Base-by-base conservation (phyloP, 2,329 filamentous ascomycete genomes). In the Leptosphaerulina australis region DNA sequence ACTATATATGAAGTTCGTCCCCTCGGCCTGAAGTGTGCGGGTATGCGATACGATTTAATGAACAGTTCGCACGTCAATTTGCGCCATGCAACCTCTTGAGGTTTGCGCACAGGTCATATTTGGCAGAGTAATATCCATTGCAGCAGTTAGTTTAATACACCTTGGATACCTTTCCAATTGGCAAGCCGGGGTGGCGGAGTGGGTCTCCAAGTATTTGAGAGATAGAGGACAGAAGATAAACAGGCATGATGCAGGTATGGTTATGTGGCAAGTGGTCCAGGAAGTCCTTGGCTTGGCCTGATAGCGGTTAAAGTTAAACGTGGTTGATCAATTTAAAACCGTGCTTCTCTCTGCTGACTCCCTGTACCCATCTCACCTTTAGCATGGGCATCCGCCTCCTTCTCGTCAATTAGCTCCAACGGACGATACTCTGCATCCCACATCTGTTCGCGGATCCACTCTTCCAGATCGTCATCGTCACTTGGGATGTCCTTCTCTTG, bases 371-470 rank as follows among this genome's bases (percentile, higher is more conserved):
- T 67, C 70, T 86, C 80, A 0, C 83, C 84, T 69, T 73, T 85
- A 0, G 86, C 86, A 56, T 78, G 73, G n/a, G 83, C 76, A 37
- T 77, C 81, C 1, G 85, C 85, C 0, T 67, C 69, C 4, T 75
- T 71, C 21, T 76, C 72, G 15, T 58, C 74, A 4, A 90, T 84
- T 26, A 79, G 76, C 66, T 79, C 81, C 59, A 91, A 68, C 1
- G 83, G 81, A 20, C 88, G 73, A 68, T 92, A 93, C 38, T 78
- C 79, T 0, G 88, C 80, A 55, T 87, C 77, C 89, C 88, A 92
- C 88, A 92, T 92, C 77, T 91, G 88, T 74, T 86, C 86, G 20
- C 79, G 71, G 51, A 92, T 85, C 88, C 88, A 93, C 49, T 82
- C 81, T 46, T 88, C 84, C 25, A 90, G 62, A 3, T 84, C 81